Base-by-base conservation (phyloP, 495 filamentous ascomycete genomes). In the Xylaria scruposa region DNA sequence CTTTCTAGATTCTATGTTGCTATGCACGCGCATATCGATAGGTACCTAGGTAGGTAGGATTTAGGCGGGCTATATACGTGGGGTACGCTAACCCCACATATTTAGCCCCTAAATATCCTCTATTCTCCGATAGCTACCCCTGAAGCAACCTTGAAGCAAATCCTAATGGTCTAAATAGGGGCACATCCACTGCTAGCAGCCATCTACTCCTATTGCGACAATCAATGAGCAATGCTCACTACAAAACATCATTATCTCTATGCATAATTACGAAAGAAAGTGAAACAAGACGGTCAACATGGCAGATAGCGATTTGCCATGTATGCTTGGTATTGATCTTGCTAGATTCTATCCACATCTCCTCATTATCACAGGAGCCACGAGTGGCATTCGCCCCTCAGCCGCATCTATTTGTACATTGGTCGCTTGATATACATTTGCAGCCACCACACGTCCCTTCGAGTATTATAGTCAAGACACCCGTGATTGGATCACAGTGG, bases 401-500 rank as follows among this genome's bases (percentile, higher is more conserved):
- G 40, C 74, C 74, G n/a, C 75, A 76, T 12, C 72, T 67, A 33
- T 70, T 36, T 33, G 70, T 70, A 46, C 75, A 76, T 67, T 72
- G 67, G 40, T 72, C 75, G 10, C 21, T 67, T 29, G 51, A 71
- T 9, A 75, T 58, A 6, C 75, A 77, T 59, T 47, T 60, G 40
- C 75, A 77, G 9, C 66, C 75, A 5, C 53, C 38, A 67, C 73
- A 75, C 47, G 73, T 77, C 36, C 75, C 75, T 7, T 68, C 73
- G 8, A 77, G 70, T 44, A 73, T 77, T 44, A 77, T 77, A 3
- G 75, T 77, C 31, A 77, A 24, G 21, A 70, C 64, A 15, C 75
- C 75, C 0, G 75, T 75, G 29, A 77, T 72, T 12, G 75, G 75
- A 65, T 77, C 75, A 65, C 73, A 77, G 69, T 75, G 75, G 13